Base-by-base conservation (phyloP, 2,329 filamentous ascomycete genomes). In the Xylaria sp. region DNA sequence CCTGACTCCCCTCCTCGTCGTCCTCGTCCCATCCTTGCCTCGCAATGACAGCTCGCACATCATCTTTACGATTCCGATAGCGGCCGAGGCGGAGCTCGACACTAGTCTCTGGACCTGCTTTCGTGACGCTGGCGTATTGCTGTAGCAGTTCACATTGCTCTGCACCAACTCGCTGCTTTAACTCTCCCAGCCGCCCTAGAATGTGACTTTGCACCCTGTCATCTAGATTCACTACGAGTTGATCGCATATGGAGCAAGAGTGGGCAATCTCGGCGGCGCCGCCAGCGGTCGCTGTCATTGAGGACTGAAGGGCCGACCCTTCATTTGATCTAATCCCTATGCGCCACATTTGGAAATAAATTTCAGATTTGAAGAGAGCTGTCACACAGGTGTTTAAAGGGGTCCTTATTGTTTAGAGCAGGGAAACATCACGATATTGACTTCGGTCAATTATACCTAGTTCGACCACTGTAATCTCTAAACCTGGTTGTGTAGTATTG, bases 211-310 rank as follows among this genome's bases (percentile, higher is more conserved):
- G 55, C n/a, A 20, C 29, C 36, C 55, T 39, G 4, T 47, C 39
- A 29, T 58, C 55, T n/a, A 58, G 55, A 47, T 58, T 47, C n/a
- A 58, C 55, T 5, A 47, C 55, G n/a, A 58, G 10, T 36, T 49
- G 55, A 36, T 58, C n/a, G 29, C 55, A 58, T 58, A 58, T 47
- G 4, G 55, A 58, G 42, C 42, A 58, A 36, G 55, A 58, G 55
- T 58, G 55, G n/a, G 55, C 55, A 47, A 58, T 58, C 27, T 58
- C 39, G 6, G 55, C 9, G 22, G n/a, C 55, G 42, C 42, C 9
- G 42, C 55, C 42, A 10, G 42, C 36, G n/a, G 29, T 58, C 17
- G 42, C 39, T 47, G 29, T 47, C 54, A 57, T 57, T 13, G 54
- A 33, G 13, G 53, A 13, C 31, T 22, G 29, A 54, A 54, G 22